Evolutionary conservation across 176 grass and related monocot species (phyloP), one percentile per base, ranked within the genome.

Genomic region (Ensete ventricosum): DNA sequence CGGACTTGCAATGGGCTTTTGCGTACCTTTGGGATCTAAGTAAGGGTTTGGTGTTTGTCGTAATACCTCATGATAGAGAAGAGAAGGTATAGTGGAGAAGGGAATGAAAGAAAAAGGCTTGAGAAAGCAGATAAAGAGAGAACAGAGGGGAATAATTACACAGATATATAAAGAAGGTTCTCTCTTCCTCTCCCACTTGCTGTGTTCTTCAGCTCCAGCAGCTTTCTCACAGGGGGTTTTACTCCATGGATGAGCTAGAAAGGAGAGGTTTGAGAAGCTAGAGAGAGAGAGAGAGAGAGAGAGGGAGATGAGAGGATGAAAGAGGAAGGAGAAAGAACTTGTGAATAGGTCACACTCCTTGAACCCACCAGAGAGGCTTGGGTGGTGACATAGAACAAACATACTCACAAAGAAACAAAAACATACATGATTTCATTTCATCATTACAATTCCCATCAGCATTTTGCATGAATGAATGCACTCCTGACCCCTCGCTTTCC

Each of bases 281-380:
- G 50, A 49, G 59, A 51, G 65, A 54, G 55, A 52, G 63, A 11
- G 59, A 74, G 50, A 54, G 27, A 78, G 74, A 79, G 58, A 67
- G 50, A 49, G 71, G 66, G 71, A 73, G 60, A 81, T 20, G 14
- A 76, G 59, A 23, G 54, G 55, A 69, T 67, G 63, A 12, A 73
- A 75, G 50, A 54, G 27, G 67, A 53, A 76, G 62, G 67, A 82
- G 60, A 55, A 68, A 20, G 57, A 53, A 20, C 50, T 73, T 82
- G 23, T 60, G 57, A 60, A 60, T 9, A n/a, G n/a, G 57, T n/a
- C 17, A 21, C 57, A 21, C 17, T 60, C 17, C 57, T 60, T 60
- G 16, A 60, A n/a, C 7, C 8, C 17, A 60, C 2, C 57, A 57
- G 16, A 16, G 55, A 17, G 55, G 16, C 14, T 57, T 14, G 54